These are phyloP conservation scores for Suillus luteus DNA, from an alignment of 768 basidiomycete genomes.

Conservation along the genomic window DNA sequence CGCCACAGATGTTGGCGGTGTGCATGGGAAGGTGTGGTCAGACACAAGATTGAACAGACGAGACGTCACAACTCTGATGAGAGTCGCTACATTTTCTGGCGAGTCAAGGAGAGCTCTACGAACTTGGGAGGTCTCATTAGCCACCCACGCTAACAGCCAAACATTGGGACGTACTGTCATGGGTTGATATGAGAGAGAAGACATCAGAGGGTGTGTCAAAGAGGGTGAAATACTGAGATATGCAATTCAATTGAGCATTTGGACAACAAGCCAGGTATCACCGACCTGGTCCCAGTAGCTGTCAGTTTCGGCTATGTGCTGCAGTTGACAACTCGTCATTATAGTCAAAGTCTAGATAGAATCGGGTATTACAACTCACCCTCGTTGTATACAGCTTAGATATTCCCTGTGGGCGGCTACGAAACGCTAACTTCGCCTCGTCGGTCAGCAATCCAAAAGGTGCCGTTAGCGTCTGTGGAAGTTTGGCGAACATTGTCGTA, in stretches of 20 bases:
- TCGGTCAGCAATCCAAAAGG: slow-evolving; percentile 82
- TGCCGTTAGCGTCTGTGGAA: slow-evolving; percentile 71
- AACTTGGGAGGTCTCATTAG: slow-evolving; percentile 47
- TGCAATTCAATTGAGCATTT: slow-evolving; percentile 7
- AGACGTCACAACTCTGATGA: slow-evolving; percentile 68
- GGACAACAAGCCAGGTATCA: slow-evolving; percentile 8
- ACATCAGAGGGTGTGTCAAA: slow-evolving; percentile 92
- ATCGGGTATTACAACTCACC: slow-evolving; percentile 44
- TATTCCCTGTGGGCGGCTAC: slow-evolving; percentile 79
- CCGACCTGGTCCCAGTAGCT: slow-evolving; percentile 90
- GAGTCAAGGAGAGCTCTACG: slow-evolving; percentile 79
- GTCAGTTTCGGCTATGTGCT: slow-evolving; percentile 79
- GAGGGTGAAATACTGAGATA: slow-evolving; percentile 68
- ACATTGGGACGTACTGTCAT: slow-evolving; percentile 64
- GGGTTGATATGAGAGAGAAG: slow-evolving; percentile 83
- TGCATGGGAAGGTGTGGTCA: slow-evolving; percentile 78
- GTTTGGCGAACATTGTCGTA: slow-evolving; percentile 60
- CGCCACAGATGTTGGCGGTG: slow-evolving; percentile 52
- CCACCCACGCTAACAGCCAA: slow-evolving; percentile 6
- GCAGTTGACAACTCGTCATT: slow-evolving; percentile 14
- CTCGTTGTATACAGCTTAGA: slow-evolving; percentile 71
- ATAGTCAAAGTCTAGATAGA: slow-evolving; percentile 3
- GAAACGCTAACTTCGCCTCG: slow-evolving; percentile 88
- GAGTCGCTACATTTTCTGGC: slow-evolving; percentile 84
- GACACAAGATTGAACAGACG: slow-evolving; percentile 75